Evolutionary conservation across 495 filamentous ascomycete species (phyloP), one percentile per base, ranked within the genome.

Genomic region (Penicillium alfredii): DNA sequence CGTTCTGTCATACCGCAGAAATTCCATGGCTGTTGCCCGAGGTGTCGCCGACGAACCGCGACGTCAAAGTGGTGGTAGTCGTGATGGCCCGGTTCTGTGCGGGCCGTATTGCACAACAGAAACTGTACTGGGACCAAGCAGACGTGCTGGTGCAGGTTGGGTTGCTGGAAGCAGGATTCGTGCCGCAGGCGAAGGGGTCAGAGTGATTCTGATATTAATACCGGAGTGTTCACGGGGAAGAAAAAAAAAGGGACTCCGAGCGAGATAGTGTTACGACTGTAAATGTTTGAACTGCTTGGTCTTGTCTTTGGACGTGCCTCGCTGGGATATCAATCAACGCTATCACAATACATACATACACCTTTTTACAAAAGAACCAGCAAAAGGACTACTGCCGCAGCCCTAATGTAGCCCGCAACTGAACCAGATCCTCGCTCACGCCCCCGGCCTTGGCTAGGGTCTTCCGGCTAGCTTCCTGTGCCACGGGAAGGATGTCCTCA

Each of bases 51-150:
- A 93, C 86, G 5, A 60, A 71, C 12, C 74, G 69, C 30, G 59
- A 72, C 25, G 74, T 90, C 8, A 73, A 80, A 23, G 62, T 92
- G 8, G 74, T 80, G 0, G 62, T 92, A 21, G 78, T 86, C 9
- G 76, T 73, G 41, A 74, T 89, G 10, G 83, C 85, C 12, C 77
- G 78, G 42, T 75, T 90, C 29, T 66, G 82, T 12, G 87, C 80
- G 2, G 82, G 82, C 11, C 76, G 78, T 35, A 65, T 94, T 8
- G 83, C 77, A 41, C 75, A 81, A 40, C 85, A 93, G 56, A 80
- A 83, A 42, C 74, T 92, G 14, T 80, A 82, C 38, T 94, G 87
- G 86, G 88, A 93, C 53, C 87, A 93, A 58, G 85, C 82, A 2
- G 78, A 73, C 20, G 82, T 89, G 8, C 63, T 94, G 4, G 69